Conservation (phyloP, 345 rosid species). For the Geranium brycei region DNA sequence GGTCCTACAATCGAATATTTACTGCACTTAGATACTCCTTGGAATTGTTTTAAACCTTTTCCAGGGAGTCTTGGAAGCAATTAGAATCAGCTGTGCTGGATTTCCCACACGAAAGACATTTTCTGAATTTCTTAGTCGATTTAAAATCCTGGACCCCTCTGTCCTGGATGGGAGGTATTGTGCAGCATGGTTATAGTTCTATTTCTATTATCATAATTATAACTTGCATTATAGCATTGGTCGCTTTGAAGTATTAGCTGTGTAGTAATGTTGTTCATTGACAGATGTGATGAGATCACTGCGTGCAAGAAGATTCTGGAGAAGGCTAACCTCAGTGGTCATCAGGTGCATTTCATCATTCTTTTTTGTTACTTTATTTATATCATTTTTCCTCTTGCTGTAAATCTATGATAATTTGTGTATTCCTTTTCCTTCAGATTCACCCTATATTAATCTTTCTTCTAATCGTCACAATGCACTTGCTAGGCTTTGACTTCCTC, state of each 20-base stretch:
- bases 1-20: constrained; percentile 2
- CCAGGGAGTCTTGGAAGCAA: constrained; percentile 98
- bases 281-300: constrained; percentile 54
- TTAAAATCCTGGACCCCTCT: constrained; percentile 54
- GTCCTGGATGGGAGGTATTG: constrained; percentile 43
- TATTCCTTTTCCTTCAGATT: too few species aligned
- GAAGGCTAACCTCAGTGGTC: constrained; percentile 63
- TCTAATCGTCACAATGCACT: too few species aligned
- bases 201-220: constrained; percentile 4
- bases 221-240: constrained; percentile 1
- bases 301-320: constrained; percentile 73
- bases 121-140: constrained; percentile 56
- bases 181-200: constrained; percentile 4
- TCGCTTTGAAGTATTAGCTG: constrained; percentile 7
- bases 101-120: constrained; percentile 84
- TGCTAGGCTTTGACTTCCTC: too few species aligned
- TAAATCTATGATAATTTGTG: background rate
- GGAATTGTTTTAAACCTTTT: constrained; percentile 6
- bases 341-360: constrained; percentile 42
- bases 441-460: too few species aligned
- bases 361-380: background rate
- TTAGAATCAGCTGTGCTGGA: constrained; percentile 97
- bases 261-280: constrained; percentile 7
- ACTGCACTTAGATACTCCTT: constrained; percentile 3
- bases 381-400: background rate